phyloP scores from a whole-genome alignment of 768 basidiomycete genomes.

The Leccinum variicolor region DNA sequence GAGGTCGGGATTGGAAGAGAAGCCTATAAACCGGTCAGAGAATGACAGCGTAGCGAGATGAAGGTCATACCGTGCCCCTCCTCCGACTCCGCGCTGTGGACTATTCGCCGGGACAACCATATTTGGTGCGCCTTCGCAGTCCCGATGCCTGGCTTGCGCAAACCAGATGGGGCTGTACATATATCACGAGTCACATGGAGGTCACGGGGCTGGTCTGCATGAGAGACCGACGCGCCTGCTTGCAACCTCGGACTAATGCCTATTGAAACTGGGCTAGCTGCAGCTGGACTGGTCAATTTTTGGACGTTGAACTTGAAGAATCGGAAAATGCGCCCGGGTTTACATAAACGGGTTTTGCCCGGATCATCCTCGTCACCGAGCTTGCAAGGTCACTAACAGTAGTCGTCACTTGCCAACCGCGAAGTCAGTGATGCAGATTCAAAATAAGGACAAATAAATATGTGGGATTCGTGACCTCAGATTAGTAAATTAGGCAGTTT shows the following conservation, averaged over 20 bases:
- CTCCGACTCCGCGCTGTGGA: conserved; percentile 21
- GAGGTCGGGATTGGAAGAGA: conserved; percentile 41
- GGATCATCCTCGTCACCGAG: no score
- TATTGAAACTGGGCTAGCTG: no score
- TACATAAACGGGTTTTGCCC: conserved; percentile 14
- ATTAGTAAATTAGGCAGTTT: no score
- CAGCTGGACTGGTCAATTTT: no score
- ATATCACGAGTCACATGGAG: conserved; percentile 9
- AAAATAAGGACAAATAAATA: no score
- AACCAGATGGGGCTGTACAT: conserved; percentile 18
- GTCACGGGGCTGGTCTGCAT: not conserved
- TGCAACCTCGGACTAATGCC: no score
- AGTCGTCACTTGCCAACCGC: no score
- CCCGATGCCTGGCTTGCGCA: conserved; percentile 17
- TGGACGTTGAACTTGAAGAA: not conserved
- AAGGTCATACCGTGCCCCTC: conserved; percentile 20
- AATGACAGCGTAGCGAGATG: not conserved
- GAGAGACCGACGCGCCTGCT: conserved; percentile 10
- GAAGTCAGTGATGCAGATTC: no score
- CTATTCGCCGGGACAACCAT: conserved; percentile 10
- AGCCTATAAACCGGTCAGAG: conserved; percentile 29
- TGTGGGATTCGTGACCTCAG: no score
- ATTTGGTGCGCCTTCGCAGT: conserved; percentile 10
- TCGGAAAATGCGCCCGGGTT: not conserved
- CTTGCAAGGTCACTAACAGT: no score